A percentile compares a stretch with the other conserved stretches of the same genome.
Evolutionary conservation across 1,284 basidiomycete genomes (phyloP).

Genomic region (Xerocomus amazonicus): DNA sequence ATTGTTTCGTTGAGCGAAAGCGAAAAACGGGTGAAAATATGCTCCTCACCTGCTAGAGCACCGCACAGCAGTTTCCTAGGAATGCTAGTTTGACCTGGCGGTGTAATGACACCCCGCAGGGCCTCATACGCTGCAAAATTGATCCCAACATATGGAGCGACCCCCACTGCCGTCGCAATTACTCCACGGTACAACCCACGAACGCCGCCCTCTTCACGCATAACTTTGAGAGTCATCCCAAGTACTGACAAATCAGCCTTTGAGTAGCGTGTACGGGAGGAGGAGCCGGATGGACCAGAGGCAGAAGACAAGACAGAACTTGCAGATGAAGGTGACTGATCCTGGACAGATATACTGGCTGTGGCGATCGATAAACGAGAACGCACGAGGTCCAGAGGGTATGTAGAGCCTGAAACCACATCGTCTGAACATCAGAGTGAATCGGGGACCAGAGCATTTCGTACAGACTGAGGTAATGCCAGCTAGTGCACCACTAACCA

Average conservation of each 20-base stretch:
- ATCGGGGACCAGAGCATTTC: conserved; percentile 21
- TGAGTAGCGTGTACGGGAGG: conserved; percentile 37
- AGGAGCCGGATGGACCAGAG: conserved; percentile 50
- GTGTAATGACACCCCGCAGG: conserved; percentile 67
- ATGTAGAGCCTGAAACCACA: conserved; percentile 67
- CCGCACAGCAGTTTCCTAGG: conserved; percentile 69
- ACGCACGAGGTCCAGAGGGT: conserved; percentile 90
- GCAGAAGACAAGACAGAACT: conserved; percentile 39
- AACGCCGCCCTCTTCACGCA: conserved; percentile 87
- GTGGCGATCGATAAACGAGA: conserved; percentile 92
- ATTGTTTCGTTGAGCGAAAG: conserved; percentile 8
- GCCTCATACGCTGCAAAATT: conserved; percentile 82
- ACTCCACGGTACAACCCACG: conserved; percentile 86
- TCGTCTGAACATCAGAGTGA: conserved; percentile 18
- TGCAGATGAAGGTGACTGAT: conserved; percentile 24
- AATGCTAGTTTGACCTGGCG: conserved; percentile 66
- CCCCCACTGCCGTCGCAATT: conserved; percentile 84
- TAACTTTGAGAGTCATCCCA: conserved; percentile 88
- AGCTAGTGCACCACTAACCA: conserved; percentile 83
- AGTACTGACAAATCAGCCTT: conserved; percentile 69
- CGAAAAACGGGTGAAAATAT: conserved; percentile 1
- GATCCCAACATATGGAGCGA: conserved; percentile 90
- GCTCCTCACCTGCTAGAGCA: conserved; percentile 62
- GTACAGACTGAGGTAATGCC: conserved; percentile 86
- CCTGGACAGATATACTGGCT: conserved; percentile 55